Evolutionary conservation across 768 basidiomycete species (phyloP), one percentile per base, ranked within the genome.

Genomic region (Harrya chromipes): DNA sequence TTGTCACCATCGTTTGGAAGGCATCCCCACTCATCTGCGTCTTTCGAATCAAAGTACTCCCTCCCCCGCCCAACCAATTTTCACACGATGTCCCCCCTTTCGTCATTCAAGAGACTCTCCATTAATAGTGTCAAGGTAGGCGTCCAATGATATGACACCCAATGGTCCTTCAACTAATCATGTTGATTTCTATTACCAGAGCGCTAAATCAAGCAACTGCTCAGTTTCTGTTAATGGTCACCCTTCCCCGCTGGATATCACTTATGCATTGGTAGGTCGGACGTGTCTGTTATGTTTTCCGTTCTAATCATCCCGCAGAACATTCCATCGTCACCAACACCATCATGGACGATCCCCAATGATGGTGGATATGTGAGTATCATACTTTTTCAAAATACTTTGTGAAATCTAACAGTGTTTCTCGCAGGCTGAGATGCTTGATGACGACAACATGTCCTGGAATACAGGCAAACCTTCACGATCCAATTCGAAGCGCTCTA

Each of bases 361-460:
- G 50, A 40, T 27, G 43, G 27, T 4, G 50, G 51, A 47, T 61
- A 58, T 43, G 64, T 63, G 11, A 57, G 55, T 19, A 20, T 40
- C 13, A 37, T 33, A 14, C 29, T 40, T 24, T 23, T 12, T 7
- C 13, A 29, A 8, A 3, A 10, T 14, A 35, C 7, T 12, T 9
- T 10, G 19, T 36, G 23, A 39, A 40, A 19, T 17, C 34, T 3
- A 41, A 29, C 6, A 6, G 20, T 17, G 14, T 38, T 40, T 42
- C 14, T 14, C 4, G 1, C 50, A 63, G 62, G 62, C 62, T 4
- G 55, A 64, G 38, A 58, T 66, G 64, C 61, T 64, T 6, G 62
- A 63, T 5, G 62, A 64, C 2, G 62, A 64, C 36, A 64, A 64
- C 34, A 66, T 66, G 62, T 60, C 62, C 20, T 64, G 62, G 62